Evolutionary conservation across 768 basidiomycete species (phyloP), one percentile per base, ranked within the genome.

Genomic region (Rhizopogon vesiculosus): DNA sequence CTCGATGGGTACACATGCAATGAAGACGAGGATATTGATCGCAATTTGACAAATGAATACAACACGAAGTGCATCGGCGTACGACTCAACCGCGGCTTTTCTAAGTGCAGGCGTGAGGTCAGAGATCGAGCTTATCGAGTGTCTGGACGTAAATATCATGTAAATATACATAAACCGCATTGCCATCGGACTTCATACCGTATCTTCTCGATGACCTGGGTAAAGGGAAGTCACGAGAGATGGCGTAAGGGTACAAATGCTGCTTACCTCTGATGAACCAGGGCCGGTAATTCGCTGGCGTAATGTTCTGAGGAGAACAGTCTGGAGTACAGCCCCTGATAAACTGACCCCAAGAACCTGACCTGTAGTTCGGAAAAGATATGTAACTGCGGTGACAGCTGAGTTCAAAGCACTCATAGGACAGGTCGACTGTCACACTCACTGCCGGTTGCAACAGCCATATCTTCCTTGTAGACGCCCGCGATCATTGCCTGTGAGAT

Each of bases 281-380:
- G 89, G 85, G 1, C 91, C 95, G 6, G 77, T 80, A 61, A 99
- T 95, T 51, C 86, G 80, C 58, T 78, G 72, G 55, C 82, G 81
- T 53, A 99, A 75, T 64, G 90, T 83, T 46, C 75, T 69, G 29
- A 86, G 72, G 41, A 99, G 77, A 38, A 96, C 78, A 5, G 82
- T 80, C 71, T 99, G 96, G 33, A 95, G 73, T 28, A 98, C 69
- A 0, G 92, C 87, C 19, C 93, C 91, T 62, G 86, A 86, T 45
- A 95, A 74, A 63, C 91, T 90, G 53, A 99, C 96, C 38, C 96
- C 97, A 53, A 98, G 79, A 22, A 97, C 97, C 75, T 98, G 96
- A 3, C 95, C 95, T 16, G 91, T 89, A 7, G 93, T 94, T 59
- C 95, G 78, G 77, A 95, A 96, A 45, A 97, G 78, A 71, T 98